Evolutionary conservation across 2,329 filamentous ascomycete species (phyloP), one percentile per base, ranked within the genome.

Genomic region (Akanthomyces dipterigenus): DNA sequence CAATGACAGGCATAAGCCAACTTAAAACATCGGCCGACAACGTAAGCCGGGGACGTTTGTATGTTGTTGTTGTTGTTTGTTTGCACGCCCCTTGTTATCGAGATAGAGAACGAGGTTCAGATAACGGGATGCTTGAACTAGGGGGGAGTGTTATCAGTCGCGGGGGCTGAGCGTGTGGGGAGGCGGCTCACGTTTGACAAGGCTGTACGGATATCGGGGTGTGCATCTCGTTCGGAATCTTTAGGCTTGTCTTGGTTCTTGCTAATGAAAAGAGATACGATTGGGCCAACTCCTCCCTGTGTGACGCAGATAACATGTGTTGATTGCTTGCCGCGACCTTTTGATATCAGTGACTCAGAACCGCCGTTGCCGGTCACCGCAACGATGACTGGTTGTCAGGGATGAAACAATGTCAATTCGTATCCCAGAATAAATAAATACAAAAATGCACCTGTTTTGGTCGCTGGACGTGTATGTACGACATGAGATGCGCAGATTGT

Each of bases 81-180:
- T 9, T 31, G 22, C 34, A 53, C 20, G 20, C 2, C 8, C 11
- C 22, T 18, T 20, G 55, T 49, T 50, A 42, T 49, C 34, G 24
- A 42, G 24, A 49, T 26, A 42, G 14, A 5, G 22, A 40, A 36
- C 18, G 34, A 38, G 18, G 16, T 28, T 48, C n/a, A 40, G 43
- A 57, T 28, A 31, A n/a, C 28, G 34, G 22, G 24, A 20, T 42
- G 16, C 11, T 20, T 28, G 26, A n/a, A n/a, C 9, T 12, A 36
- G 24, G 45, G 48, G 48, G 56, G 56, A 3, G 56, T 59, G 56
- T 51, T 59, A 59, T 59, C 56, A 18, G 46, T 42, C 12, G 54
- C 14, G 36, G 36, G 20, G 42, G 40, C 26, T 38, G 40, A 45
- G 53, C 53, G 18, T 14, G 42, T 31, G 40, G 42, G 28, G 20